Evolutionary conservation across 441 rosid genomes (phyloP), one percentile per base, ranked within the genome.

Genomic region (Pelargonium australe): DNA sequence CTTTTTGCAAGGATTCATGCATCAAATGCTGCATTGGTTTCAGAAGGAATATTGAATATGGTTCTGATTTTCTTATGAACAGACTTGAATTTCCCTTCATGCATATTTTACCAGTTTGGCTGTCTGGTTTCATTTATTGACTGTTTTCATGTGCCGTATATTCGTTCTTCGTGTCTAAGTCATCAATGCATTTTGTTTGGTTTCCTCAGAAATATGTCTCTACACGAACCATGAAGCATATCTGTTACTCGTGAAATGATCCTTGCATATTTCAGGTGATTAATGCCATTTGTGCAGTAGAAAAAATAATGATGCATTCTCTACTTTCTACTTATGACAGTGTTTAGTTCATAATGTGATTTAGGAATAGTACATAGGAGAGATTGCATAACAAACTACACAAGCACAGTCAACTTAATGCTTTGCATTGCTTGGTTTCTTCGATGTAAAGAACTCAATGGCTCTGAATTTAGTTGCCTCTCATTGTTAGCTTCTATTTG

Each of bases 161-260:
- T 28, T 4, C 3, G 10, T 62, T 62, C 65, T 62, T 62, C 12
- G 65, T 61, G 10, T 40, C 44, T 7, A 34, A 25, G 65, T 62
- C 65, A 62, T 62, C 65, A 62, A 62, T 62, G 65, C 14, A 62
- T 62, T 62, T 61, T 62, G 23, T 60, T 60, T 23, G 64, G 8
- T 60, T 53, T 53, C 28, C 3, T 25, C 65, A 13, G 65, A 62
- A 62, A 25, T 62, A 25, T 12, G 65, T 17, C 28, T 13, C 14
- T 8, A 41, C 45, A 41, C 4, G 41, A 34, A 23, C 64, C 16
- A 23, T 61, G 40, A 25, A 23, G 64, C 64, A 23, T 61, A 61
- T 61, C 14, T 61, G 63, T 60, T 61, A 61, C 13, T 61, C 17
- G 12, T 34, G 64, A 61, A 25, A 23, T 11, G 64, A 11, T 23